These are phyloP conservation scores for Tinospora cordifolia DNA, from an alignment of 164 flowering plant genomes.

Conservation along the genomic window DNA sequence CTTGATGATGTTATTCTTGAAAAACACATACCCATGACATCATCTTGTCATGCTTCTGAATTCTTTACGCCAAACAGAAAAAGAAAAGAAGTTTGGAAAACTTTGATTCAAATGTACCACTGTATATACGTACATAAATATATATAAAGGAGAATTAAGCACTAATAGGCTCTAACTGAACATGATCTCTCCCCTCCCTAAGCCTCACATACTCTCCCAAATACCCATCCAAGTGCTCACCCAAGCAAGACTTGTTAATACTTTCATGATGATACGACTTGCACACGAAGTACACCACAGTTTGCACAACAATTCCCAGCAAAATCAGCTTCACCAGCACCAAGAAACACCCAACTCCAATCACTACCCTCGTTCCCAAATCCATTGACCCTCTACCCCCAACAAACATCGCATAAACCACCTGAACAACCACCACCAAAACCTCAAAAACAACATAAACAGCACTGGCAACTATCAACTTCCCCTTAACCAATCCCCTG, in stretches of 20 bases:
- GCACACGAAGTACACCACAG: slow-evolving; percentile 84
- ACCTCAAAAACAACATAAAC: slow-evolving; percentile 22
- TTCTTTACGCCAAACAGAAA: too few species aligned
- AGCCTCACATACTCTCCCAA: slow-evolving; percentile 67
- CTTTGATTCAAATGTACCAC: too few species aligned
- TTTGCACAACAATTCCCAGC: slow-evolving; percentile 73
- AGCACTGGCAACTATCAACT: slow-evolving; percentile 28
- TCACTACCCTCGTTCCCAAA: neutral
- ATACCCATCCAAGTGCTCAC: slow-evolving; percentile 84
- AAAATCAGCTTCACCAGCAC: slow-evolving; percentile 31
- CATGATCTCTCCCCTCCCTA: neutral
- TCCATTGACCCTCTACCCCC: slow-evolving; percentile 53
- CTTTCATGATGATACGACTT: slow-evolving; percentile 75
- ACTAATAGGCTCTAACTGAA: neutral
- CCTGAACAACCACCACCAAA: slow-evolving; percentile 39
- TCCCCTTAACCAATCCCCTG: slow-evolving; percentile 68
- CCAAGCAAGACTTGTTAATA: slow-evolving; percentile 65
- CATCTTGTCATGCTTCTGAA: too few species aligned
- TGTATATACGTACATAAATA: too few species aligned
- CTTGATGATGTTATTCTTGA: too few species aligned
- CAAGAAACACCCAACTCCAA: neutral
- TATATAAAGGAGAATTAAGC: neutral
- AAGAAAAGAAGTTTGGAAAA: too few species aligned
- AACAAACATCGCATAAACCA: slow-evolving; percentile 46
- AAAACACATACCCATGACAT: too few species aligned